A percentile compares a stretch with the other conserved stretches of the same genome.
Evolutionary conservation across 345 rosid species (phyloP).

Genomic region (Aegle marmelos): DNA sequence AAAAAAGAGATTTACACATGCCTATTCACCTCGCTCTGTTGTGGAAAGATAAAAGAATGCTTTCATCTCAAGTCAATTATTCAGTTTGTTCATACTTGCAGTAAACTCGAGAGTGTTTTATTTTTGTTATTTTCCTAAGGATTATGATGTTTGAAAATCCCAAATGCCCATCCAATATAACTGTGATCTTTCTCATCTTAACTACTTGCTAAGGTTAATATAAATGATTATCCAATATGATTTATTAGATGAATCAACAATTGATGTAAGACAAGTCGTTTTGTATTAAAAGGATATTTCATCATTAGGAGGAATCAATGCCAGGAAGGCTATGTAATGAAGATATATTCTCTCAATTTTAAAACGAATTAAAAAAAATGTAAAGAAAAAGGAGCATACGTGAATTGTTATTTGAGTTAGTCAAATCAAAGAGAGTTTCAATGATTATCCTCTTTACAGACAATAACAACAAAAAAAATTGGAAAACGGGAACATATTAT

Average conservation of each 20-base stretch:
- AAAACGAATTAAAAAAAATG: neutral
- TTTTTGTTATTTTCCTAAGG: neutral
- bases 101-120: neutral
- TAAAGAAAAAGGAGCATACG: neutral
- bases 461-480: neutral
- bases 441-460: neutral
- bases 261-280: neutral
- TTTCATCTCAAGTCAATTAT: conserved; percentile 20
- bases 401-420: neutral
- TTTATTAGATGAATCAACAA: neutral
- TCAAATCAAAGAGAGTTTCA: neutral
- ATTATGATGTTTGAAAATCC: neutral
- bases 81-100: neutral
- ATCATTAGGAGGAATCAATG: neutral
- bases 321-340: neutral
- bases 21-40: neutral
- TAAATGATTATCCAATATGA: neutral
- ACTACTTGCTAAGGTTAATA: neutral
- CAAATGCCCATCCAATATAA: neutral
- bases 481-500: neutral
- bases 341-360: neutral
- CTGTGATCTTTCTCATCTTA: neutral
- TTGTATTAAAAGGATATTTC: neutral
- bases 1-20: conserved; percentile 14
- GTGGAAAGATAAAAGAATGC: conserved; percentile 14